Base-by-base conservation (phyloP, 306 rosid species). In the Canavalia gladiata region DNA sequence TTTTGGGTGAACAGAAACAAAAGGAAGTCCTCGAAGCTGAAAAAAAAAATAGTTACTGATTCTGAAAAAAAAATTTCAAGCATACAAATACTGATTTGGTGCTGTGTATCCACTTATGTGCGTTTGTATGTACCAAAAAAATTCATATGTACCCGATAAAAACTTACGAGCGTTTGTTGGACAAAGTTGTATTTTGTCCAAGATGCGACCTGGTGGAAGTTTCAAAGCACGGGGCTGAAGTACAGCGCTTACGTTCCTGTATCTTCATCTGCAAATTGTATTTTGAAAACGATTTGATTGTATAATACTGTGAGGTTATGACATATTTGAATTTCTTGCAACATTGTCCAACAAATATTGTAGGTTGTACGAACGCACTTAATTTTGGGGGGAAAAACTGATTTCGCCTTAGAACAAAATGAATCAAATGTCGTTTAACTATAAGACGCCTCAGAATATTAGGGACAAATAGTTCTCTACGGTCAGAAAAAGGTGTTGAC, bases 211-310 rank as follows among this genome's bases (percentile, higher is more conserved):
- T 1, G 31, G 43, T 65, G 45, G 74, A 56, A 69, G 68, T 68
- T 78, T 55, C 37, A 25, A 68, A 60, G 60, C 60, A 11, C 25
- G 41, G 59, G n/a, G 72, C 35, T 46, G 58, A 77, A 68, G 68
- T 4, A 57, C 56, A 30, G 72, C 6, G 11, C 58, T 59, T 30
- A n/a, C 52, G 33, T 62, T 85, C 46, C 68, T 33, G 8, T 10
- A 59, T 37, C 70, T 50, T 62, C 60, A 65, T 56, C 25, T 63
- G 72, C 39, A 46, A 43, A 72, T 66, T 85, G 74, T 78, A 74
- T 51, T 41, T 78, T 76, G 47, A 43, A 35, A 49, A 60, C 28
- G 49, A 35, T 67, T 72, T 37, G 28, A 33, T 49, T 71, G 65
- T 64, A 62, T 37, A 63, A 54, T 47, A 62, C 50, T 68, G 58